phyloP scores from a whole-genome alignment of 768 basidiomycete genomes.

The Lactifluus rugatus region DNA sequence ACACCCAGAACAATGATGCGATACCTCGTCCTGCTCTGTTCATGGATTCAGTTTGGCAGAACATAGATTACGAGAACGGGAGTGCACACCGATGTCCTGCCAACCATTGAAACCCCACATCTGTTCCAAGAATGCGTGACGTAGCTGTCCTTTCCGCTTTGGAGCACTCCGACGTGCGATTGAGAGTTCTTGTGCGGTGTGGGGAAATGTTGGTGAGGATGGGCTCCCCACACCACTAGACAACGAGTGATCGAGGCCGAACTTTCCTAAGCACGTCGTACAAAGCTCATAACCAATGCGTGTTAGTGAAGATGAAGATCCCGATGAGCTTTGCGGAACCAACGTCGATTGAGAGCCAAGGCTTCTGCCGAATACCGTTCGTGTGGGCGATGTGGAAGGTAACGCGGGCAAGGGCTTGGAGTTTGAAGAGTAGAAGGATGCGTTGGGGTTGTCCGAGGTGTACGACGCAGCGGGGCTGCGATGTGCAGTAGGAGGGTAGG shows the following conservation, averaged over 20 bases:
- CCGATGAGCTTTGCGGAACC: slow-evolving; percentile 18
- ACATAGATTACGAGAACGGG: neutral
- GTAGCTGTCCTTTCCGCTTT: slow-evolving; percentile 58
- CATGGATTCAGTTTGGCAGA: neutral
- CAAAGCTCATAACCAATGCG: slow-evolving; percentile 77
- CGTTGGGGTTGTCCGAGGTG: neutral
- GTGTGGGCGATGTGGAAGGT: slow-evolving; percentile 22
- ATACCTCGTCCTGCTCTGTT: slow-evolving; percentile 64
- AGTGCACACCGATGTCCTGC: slow-evolving; percentile 74
- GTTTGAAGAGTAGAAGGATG: slow-evolving; percentile 7
- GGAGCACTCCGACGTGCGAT: slow-evolving; percentile 57
- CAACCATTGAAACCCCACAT: slow-evolving; percentile 77
- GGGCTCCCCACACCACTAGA: slow-evolving; percentile 35
- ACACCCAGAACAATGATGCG: slow-evolving; percentile 77
- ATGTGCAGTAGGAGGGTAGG: slow-evolving; percentile 11
- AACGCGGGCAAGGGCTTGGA: slow-evolving; percentile 40
- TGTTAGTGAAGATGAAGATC: slow-evolving; percentile 5
- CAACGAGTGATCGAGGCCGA: slow-evolving; percentile 68
- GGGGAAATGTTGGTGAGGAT: slow-evolving; percentile 31
- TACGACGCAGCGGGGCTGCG: neutral
- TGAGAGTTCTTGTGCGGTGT: slow-evolving; percentile 35
- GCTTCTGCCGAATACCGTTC: neutral
- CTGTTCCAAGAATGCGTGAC: slow-evolving; percentile 83
- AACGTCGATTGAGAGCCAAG: slow-evolving; percentile 15
- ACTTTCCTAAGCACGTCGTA: slow-evolving; percentile 63